Evolutionary conservation across 2,329 filamentous ascomycete genomes (phyloP), one percentile per base, ranked within the genome.

Genomic region (Ophioceras dolichostomum): DNA sequence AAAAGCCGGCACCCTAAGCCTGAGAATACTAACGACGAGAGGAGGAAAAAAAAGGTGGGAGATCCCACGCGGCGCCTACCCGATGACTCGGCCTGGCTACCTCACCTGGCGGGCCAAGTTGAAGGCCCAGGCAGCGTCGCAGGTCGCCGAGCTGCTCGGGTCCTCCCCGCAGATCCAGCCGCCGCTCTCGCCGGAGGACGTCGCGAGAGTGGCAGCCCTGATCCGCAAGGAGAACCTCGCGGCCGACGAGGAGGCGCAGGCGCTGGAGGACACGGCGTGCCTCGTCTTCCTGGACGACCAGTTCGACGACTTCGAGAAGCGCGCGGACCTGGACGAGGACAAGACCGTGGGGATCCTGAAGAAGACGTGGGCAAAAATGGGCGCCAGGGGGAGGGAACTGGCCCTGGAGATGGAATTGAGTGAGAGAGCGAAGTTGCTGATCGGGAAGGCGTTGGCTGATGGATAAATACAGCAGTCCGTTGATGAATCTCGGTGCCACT

Each of bases 271-370:
- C 59, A 82, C 86, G 32, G 86, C 86, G 3, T 93, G 85, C 53
- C 60, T 94, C 39, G 85, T 93, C 20, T 94, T 94, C 54, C 60
- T 94, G 45, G 85, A 91, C 53, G 84, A 89, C 53, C 83, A 91
- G 53, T 82, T 93, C 44, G 85, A 88, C 49, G 73, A 71, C 36
- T 94, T 91, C 58, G 80, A 85, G 64, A 67, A 56, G 46, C 66
- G 70, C 52, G 68, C 73, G 20, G 69, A 78, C 38, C 54, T 68
- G 13, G 81, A 86, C 50, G 83, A 89, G 59, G 79, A 76, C 36
- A 93, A 91, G 67, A 76, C 86, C 41, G 54, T 89, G 16, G 62
- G 60, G 14, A 84, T 86, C 45, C 53, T 86, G 54, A 62, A 63
- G 47, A 85, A 85, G 69, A 84, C 80, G 12, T 85, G 80, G 80